phyloP scores from a whole-genome alignment of 257 asterid genomes.

The Euphrasia confusa region DNA sequence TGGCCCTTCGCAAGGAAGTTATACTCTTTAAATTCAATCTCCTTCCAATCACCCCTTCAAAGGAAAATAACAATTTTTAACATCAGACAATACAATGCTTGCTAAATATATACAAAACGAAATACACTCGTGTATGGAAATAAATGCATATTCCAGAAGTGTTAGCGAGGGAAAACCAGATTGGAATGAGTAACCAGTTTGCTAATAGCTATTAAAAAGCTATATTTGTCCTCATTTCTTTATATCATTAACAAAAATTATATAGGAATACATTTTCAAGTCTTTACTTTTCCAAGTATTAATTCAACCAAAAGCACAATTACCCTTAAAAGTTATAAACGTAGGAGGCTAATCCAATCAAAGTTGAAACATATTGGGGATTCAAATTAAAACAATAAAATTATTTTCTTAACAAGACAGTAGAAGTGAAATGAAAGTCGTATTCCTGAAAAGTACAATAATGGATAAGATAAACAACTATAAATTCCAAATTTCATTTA shows the following conservation, averaged over 20 bases:
- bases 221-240: not conserved
- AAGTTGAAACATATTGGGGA: not conserved
- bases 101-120: too few species aligned
- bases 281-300: not conserved
- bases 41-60: constrained; percentile 93
- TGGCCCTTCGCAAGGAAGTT: constrained; percentile 95
- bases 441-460: not conserved
- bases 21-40: constrained; percentile 83
- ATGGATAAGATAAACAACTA: not conserved
- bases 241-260: not conserved
- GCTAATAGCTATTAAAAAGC: too few species aligned
- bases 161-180: too few species aligned
- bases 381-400: not conserved
- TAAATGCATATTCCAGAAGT: not conserved
- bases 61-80: constrained; percentile 16
- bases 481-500: not conserved
- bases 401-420: not conserved
- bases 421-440: not conserved
- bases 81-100: not conserved
- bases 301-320: not conserved
- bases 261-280: not conserved
- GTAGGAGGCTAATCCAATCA: not conserved
- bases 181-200: too few species aligned
- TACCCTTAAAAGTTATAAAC: not conserved
- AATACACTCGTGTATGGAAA: too few species aligned